Evolutionary conservation across 352 stramenopile species (phyloP), one percentile per base, ranked within the genome.

Genomic region (Blastocystis sp.): DNA sequence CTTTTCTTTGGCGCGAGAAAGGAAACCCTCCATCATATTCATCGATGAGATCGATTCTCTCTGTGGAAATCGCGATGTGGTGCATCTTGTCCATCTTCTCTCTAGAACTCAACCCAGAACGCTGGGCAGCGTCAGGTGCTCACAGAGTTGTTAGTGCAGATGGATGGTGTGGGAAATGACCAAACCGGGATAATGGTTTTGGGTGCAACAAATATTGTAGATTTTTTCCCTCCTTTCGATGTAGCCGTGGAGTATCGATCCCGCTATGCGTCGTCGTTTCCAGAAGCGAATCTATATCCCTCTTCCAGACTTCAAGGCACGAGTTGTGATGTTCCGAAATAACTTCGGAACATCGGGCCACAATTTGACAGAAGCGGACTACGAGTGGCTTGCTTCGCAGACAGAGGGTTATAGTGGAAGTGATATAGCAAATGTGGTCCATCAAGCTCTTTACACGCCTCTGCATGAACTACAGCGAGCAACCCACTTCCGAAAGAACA

Each of bases 31-130:
- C 55, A 98, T 98, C 68, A 96, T 99, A 61, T 98, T 99, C 88
- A 96, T 99, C 76, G 97, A 99, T 92, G 97, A 99, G 88, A 96
- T 98, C 61, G 95, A 98, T 91, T 95, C 95, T 4, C 77, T 95
- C 2, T 98, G 94, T 90, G 96, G 94, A 39, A 96, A 92, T 88
- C 93, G 96, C 4, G 39, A 87, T 70, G 59, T 76, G n/a, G 9
- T 9, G 15, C 6, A 39, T 11, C 11, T 29, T 77, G 20, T 41
- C n/a, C 6, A 37, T 77, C 0, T 56, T 20, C 23, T 18, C 11
- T 76, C 54, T 54, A 54, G 63, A 39, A 45, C 45, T 0, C 96
- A 92, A 68, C 92, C 96, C 82, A 94, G 94, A 94, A 93, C 0
- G 94, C 96, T 76, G 93, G 94, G 69, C 96, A 98, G 90, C 97